Percentiles rank a stretch among this genome's conserved stretches.
Evolutionary conservation across 139 green algal genomes (phyloP).

Genomic region (Haematococcus lacustris): DNA sequence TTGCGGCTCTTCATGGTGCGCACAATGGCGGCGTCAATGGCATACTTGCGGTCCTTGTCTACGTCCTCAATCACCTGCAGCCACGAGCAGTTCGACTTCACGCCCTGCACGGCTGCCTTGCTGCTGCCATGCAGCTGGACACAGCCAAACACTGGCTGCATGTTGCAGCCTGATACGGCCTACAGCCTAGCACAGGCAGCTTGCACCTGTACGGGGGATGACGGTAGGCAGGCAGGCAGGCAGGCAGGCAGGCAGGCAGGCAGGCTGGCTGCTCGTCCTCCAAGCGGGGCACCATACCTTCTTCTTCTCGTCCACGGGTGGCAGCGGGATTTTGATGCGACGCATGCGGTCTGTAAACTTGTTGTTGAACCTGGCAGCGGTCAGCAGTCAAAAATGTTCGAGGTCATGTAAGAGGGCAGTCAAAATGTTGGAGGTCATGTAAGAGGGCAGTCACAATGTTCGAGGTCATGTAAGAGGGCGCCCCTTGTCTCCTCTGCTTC

Average conservation of each 20-base stretch:
- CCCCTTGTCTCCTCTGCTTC: too few species aligned
- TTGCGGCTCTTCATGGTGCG: conserved; percentile 89
- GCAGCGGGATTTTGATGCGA: conserved; percentile 83
- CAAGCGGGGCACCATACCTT: conserved; percentile 48
- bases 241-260: neutral
- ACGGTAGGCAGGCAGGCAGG: neutral
- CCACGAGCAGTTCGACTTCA: too few species aligned
- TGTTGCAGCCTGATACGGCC: neutral
- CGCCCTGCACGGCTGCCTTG: neutral
- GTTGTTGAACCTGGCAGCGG: conserved; percentile 29
- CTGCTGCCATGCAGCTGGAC: too few species aligned
- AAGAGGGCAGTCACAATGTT: too few species aligned
- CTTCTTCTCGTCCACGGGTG: conserved; percentile 83
- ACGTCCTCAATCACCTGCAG: conserved; percentile 76
- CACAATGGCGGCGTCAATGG: conserved; percentile 85
- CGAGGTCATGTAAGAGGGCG: too few species aligned
- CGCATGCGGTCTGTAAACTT: conserved; percentile 88
- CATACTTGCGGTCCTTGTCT: conserved; percentile 81
- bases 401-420: too few species aligned
- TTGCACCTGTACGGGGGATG: neutral
- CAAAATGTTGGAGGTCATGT: too few species aligned
- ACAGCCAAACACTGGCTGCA: too few species aligned
- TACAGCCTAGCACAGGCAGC: neutral
- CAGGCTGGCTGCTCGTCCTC: neutral
- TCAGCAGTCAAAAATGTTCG: too few species aligned